Conservation (phyloP, 1,284 basidiomycete species). For the Anthracocystis walkeri region DNA sequence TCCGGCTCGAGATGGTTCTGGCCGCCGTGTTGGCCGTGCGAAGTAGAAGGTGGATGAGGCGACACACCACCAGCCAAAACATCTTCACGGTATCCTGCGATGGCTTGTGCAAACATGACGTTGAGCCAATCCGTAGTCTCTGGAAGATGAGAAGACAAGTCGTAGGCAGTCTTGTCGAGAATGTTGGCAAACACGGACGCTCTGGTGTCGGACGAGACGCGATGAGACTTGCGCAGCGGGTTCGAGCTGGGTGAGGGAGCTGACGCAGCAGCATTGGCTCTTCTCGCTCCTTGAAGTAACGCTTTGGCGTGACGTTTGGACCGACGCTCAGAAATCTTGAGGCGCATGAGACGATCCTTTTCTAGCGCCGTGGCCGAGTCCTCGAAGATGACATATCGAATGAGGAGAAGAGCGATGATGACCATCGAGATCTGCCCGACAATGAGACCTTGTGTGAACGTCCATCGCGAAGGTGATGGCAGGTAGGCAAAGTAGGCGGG, state of each 20-base stretch:
- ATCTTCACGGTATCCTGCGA: slow-evolving; percentile 69
- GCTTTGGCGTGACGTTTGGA: slow-evolving; percentile 50
- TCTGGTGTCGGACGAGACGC: slow-evolving; percentile 35
- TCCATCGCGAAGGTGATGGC: slow-evolving; percentile 51
- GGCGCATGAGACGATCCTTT: slow-evolving; percentile 50
- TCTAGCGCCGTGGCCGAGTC: slow-evolving; percentile 60
- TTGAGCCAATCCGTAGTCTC: slow-evolving; percentile 75
- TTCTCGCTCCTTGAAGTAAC: slow-evolving; percentile 26
- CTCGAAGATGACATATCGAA: slow-evolving; percentile 74
- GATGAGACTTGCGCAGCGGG: slow-evolving; percentile 20
- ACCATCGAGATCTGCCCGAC: slow-evolving; percentile 73
- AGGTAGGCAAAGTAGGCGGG: slow-evolving; percentile 30
- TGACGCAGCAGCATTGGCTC: slow-evolving; percentile 7
- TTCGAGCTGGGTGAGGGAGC: slow-evolving; percentile 6
- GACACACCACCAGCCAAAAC: slow-evolving; percentile 69
- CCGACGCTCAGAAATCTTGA: slow-evolving; percentile 45
- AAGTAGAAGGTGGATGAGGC: slow-evolving; percentile 13
- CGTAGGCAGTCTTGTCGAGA: slow-evolving; percentile 72
- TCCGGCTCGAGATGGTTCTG: slow-evolving; percentile 29
- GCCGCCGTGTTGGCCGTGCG: slow-evolving; percentile 1
- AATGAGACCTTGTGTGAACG: slow-evolving; percentile 74
- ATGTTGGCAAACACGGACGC: slow-evolving; percentile 56
- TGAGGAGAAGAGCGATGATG: slow-evolving; percentile 49
- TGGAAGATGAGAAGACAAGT: slow-evolving; percentile 72
- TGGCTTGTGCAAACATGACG: slow-evolving; percentile 73